Percentiles rank a stretch among this genome's conserved stretches.
Conservation (phyloP, 148 eudicot species). For the Spergularia marina region DNA sequence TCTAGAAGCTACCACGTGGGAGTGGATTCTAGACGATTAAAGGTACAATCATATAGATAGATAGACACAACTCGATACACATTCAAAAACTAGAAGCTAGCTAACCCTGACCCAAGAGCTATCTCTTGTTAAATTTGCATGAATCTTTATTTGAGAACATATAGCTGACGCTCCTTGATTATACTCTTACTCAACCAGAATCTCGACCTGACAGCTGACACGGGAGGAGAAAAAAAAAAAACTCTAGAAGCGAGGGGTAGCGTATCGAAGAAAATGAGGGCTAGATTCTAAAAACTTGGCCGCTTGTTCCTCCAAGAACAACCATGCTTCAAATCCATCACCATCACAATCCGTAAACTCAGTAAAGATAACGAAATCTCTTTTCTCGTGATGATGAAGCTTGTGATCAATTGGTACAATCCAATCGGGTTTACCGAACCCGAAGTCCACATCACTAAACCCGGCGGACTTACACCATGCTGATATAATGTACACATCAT, state of each 20-base stretch:
- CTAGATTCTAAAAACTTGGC: background rate
- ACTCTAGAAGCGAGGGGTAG: background rate
- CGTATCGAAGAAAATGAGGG: background rate
- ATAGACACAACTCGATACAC: too few relatives aligned
- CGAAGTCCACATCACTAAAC: background rate
- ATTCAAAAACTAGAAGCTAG: too few relatives aligned
- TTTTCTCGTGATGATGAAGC: background rate
- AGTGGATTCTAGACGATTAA: too few relatives aligned
- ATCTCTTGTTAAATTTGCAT: too few relatives aligned
- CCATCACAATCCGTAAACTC: background rate
- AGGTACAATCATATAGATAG: too few relatives aligned
- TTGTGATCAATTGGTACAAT: background rate
- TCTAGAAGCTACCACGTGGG: too few relatives aligned
- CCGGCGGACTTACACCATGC: background rate
- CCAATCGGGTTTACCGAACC: background rate
- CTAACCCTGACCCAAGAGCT: too few relatives aligned
- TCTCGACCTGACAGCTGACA: too few relatives aligned
- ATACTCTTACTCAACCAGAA: too few relatives aligned
- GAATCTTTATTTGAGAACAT: too few relatives aligned
- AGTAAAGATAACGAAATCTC: background rate
- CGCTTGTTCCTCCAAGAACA: constrained; percentile 1
- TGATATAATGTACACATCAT: background rate
- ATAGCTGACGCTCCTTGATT: too few relatives aligned
- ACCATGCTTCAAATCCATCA: constrained; percentile 2
- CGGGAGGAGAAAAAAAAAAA: background rate